Evolutionary conservation across 768 basidiomycete genomes (phyloP).

Genomic region (Candolleomyces eurysporus): DNA sequence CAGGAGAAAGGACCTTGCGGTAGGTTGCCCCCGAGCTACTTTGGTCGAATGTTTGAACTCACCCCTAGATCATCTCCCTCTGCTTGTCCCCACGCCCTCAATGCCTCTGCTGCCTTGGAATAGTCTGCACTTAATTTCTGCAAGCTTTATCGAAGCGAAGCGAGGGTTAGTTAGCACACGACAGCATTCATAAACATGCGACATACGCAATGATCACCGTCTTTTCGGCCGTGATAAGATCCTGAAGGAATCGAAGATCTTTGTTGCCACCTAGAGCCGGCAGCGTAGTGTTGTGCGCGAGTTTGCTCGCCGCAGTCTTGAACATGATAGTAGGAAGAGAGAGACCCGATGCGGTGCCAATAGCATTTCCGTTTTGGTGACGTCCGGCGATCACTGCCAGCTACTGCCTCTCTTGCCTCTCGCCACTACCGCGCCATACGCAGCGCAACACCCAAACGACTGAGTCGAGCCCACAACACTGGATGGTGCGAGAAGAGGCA

Average conservation of each 20-base stretch:
- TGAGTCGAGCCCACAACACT: too few relatives aligned
- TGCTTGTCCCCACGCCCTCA: conserved; percentile 70
- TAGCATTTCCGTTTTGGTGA: neutral
- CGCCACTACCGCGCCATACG: too few relatives aligned
- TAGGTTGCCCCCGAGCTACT: too few relatives aligned
- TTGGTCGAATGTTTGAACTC: conserved; percentile 21
- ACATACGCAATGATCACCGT: conserved; percentile 66
- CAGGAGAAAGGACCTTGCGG: too few relatives aligned
- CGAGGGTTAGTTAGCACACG: neutral
- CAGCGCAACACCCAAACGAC: too few relatives aligned
- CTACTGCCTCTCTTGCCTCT: too few relatives aligned
- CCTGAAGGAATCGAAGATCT: conserved; percentile 80
- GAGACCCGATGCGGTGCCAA: neutral
- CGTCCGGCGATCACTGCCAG: neutral
- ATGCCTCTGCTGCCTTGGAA: conserved; percentile 66
- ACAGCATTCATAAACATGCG: neutral
- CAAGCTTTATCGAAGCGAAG: conserved; percentile 35
- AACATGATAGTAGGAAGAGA: conserved; percentile 52
- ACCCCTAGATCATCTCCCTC: conserved; percentile 85
- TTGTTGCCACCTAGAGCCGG: conserved; percentile 68
- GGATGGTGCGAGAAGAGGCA: too few relatives aligned
- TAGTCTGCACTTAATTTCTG: conserved; percentile 67
- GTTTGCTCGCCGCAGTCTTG: conserved; percentile 72
- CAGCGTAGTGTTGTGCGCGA: conserved; percentile 87
- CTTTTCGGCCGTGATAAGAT: conserved; percentile 89